Evolutionary conservation across 768 basidiomycete species (phyloP).

Genomic region (Peribolospora kevripleyi): DNA sequence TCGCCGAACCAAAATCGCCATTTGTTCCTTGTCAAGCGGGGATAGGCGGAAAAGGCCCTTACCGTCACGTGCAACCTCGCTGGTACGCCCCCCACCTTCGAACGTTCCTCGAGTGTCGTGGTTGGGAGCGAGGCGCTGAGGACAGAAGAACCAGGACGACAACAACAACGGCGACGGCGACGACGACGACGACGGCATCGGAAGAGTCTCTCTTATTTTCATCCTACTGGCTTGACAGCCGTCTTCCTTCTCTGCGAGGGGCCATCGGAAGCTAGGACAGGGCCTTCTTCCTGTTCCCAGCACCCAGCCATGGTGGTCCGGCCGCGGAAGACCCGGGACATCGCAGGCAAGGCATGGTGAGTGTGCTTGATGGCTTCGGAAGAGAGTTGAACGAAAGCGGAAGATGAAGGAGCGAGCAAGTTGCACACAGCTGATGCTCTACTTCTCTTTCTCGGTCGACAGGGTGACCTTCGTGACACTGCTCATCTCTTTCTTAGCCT

Average conservation of each 20-base stretch:
- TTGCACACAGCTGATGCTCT: neutral
- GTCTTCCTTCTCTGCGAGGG: neutral
- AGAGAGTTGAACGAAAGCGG: neutral
- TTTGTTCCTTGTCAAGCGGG: too few species aligned
- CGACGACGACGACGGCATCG: too few species aligned
- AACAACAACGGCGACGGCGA: too few species aligned
- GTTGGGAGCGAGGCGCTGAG: too few species aligned
- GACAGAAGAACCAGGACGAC: too few species aligned
- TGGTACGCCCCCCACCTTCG: too few species aligned
- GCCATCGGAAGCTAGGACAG: neutral
- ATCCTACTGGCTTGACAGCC: slow-evolving; percentile 2
- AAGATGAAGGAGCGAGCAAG: too few species aligned
- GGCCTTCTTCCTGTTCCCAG: neutral
- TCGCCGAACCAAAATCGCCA: too few species aligned
- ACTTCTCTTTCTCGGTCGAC: neutral
- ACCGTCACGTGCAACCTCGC: too few species aligned
- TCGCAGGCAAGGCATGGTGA: neutral
- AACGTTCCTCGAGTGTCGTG: too few species aligned
- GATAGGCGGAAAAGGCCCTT: too few species aligned
- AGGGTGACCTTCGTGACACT: slow-evolving; percentile 20
- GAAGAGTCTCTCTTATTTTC: too few species aligned
- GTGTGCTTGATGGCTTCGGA: slow-evolving; percentile 1
- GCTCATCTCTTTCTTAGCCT: slow-evolving; percentile 46
- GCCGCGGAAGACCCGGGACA: neutral
- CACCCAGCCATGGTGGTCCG: neutral